Conservation (phyloP, 1,284 basidiomycete species). For the Malassezia obtusa region DNA sequence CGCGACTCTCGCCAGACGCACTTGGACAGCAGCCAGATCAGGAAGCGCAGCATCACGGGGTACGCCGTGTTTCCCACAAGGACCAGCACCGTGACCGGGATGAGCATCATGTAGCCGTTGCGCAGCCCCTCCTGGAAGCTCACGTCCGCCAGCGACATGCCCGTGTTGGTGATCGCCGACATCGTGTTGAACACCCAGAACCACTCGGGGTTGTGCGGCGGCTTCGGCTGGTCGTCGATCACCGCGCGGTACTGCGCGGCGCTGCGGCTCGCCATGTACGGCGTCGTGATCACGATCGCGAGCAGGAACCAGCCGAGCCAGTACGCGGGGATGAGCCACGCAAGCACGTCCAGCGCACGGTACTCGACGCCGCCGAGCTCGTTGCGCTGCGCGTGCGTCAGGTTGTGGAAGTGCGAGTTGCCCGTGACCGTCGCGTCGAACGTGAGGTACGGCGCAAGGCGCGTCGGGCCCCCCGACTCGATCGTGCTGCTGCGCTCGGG, state of each 20-base stretch:
- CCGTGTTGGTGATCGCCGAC: slow-evolving; percentile 82
- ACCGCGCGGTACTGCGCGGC: slow-evolving; percentile 31
- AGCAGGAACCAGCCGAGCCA: slow-evolving; percentile 22
- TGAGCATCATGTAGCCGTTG: slow-evolving; percentile 74
- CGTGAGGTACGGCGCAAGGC: slow-evolving; percentile 65
- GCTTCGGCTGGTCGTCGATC: slow-evolving; percentile 32
- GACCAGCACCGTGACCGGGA: slow-evolving; percentile 59
- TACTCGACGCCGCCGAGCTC: slow-evolving; percentile 92
- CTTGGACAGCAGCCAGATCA: slow-evolving; percentile 62
- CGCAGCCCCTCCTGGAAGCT: slow-evolving; percentile 71
- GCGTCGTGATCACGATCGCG: slow-evolving; percentile 34
- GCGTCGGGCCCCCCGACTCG: slow-evolving; percentile 10
- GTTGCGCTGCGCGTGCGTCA: slow-evolving; percentile 74
- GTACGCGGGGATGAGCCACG: slow-evolving; percentile 49
- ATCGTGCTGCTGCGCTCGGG: slow-evolving; percentile 12
- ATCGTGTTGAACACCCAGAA: slow-evolving; percentile 76
- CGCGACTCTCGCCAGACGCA: slow-evolving; percentile 58
- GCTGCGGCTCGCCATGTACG: slow-evolving; percentile 34
- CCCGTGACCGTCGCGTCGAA: slow-evolving; percentile 57
- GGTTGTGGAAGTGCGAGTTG: slow-evolving; percentile 73
- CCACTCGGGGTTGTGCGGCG: slow-evolving; percentile 53
- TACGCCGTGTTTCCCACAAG: slow-evolving; percentile 81
- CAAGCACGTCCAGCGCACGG: slow-evolving; percentile 67
- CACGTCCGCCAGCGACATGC: slow-evolving; percentile 73
- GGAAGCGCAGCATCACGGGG: slow-evolving; percentile 43